Evolutionary conservation across 140 eudicot species (phyloP), one percentile per base, ranked within the genome.

Genomic region (Anethum foeniculum): DNA sequence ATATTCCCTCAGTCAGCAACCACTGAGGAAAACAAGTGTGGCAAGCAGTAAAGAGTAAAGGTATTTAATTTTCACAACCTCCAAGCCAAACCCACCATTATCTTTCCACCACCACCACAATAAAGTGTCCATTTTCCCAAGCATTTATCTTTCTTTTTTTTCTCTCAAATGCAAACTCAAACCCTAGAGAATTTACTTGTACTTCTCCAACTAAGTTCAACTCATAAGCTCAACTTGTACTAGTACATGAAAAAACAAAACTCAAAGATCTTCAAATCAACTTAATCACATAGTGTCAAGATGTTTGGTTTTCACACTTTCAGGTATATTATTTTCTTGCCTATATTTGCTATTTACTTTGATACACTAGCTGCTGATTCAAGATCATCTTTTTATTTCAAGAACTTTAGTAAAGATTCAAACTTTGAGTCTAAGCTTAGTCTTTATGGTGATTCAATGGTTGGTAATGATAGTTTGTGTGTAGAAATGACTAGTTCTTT

Each of bases 31-130:
- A 81, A 25, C 85, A 76, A 82, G 77, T 75, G 79, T 56, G 75
- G 83, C 89, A 88, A 58, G 83, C 90, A 90, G 85, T 84, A 84
- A 77, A 72, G 79, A 76, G 86, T 85, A 71, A 88, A 88, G 86
- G 67, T 82, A 90, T 88, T 90, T 81, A 88, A 88, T 88, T 90
- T 79, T 88, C 92, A 85, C 92, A 88, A 80, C 89, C 91, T 80
- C 87, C 96, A 48, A 85, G 36, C 83, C 80, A 77, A 76, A 12
- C 75, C 83, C 83, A 51, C 81, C 65, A 75, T 71, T 71, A 32
- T 39, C 32, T 51, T 51, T 76, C 79, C 81, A 34, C 88, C 85
- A 43, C 84, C 82, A 56, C 78, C 77, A 76, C 38, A 72, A 8
- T 14, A 74, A 74, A 74, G 78, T 71, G 65, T 91, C 82, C 84